These are phyloP conservation scores for Cordyceps cicadae DNA, from an alignment of 2,329 filamentous ascomycete species.

Conservation along the genomic window DNA sequence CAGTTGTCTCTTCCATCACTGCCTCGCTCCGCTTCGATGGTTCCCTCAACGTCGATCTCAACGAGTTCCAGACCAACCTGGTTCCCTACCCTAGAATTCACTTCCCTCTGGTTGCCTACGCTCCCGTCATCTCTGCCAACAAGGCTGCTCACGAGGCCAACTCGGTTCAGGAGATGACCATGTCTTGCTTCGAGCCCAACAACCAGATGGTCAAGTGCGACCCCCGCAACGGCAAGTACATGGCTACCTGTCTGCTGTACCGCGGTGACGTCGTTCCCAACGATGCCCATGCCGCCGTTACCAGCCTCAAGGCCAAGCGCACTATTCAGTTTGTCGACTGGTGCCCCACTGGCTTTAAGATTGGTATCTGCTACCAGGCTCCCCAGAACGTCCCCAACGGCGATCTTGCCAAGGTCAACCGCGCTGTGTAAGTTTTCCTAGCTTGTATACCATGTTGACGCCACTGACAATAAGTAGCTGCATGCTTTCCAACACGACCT, in stretches of 20 bases:
- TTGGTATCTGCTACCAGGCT: conserved; percentile 99
- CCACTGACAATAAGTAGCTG: conserved; percentile 48
- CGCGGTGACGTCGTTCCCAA: conserved; percentile 97
- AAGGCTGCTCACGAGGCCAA: conserved; percentile 98
- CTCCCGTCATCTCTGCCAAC: conserved; percentile 86
- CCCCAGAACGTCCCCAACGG: conserved; percentile 93
- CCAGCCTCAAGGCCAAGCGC: conserved; percentile 97
- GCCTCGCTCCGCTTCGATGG: conserved; percentile 97
- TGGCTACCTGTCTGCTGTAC: conserved; percentile 97
- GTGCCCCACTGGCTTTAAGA: conserved; percentile 99
- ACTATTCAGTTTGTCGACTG: conserved; percentile 99
- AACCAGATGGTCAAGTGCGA: conserved; percentile 99
- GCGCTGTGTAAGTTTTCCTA: conserved; percentile 71
- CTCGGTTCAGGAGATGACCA: conserved; percentile 96
- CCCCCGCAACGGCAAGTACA: conserved; percentile 98
- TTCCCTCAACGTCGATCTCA: conserved; percentile 97
- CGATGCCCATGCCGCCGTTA: conserved; percentile 86
- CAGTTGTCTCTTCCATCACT: conserved; percentile 96
- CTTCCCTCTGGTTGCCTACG: conserved; percentile 96
- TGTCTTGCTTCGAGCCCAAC: conserved; percentile 98
- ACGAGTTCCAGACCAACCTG: conserved; percentile 99
- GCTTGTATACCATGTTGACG: background rate
- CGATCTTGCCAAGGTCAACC: conserved; percentile 95
- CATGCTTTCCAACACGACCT: conserved; percentile 98
- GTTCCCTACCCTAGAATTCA: conserved; percentile 98